These are phyloP conservation scores for Porcisia deanei DNA, from an alignment of 208 protist genomes.

Conservation along the genomic window DNA sequence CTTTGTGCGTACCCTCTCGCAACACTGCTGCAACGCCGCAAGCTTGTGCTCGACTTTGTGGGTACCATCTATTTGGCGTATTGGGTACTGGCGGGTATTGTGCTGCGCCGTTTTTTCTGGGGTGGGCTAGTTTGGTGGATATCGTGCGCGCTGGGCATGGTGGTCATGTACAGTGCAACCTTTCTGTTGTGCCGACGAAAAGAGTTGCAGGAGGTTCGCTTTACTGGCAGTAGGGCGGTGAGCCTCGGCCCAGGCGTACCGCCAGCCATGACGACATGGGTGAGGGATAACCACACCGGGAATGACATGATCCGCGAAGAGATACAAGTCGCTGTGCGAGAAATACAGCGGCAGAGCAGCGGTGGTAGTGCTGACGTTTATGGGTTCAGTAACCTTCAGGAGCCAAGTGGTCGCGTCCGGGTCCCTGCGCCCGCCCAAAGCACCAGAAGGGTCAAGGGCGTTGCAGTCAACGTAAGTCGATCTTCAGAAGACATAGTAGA, in stretches of 20 bases:
- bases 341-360: neutral
- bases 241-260: neutral
- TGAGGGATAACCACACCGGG: neutral
- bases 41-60: conserved; percentile 82
- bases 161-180: conserved; percentile 46
- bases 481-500: neutral
- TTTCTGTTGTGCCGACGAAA: conserved; percentile 51
- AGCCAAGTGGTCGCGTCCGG: neutral
- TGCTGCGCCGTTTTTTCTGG: conserved; percentile 35
- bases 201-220: conserved; percentile 71
- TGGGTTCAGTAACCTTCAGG: neutral
- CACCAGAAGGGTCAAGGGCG: neutral
- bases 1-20: conserved; percentile 57
- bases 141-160: conserved; percentile 26
- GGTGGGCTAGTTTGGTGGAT: conserved; percentile 66
- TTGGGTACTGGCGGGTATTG: conserved; percentile 46
- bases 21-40: conserved; percentile 69
- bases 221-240: conserved; percentile 15
- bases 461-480: conserved; percentile 14
- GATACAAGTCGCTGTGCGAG: conserved; percentile 3
- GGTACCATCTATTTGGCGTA: conserved; percentile 76
- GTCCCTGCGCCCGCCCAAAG: neutral
- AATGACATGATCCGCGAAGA: conserved; percentile 5
- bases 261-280: neutral
- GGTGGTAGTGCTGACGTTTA: conserved; percentile 3